Evolutionary conservation across 208 protist genomes (phyloP).

Genomic region (Acanthamoeba triangularis): DNA sequence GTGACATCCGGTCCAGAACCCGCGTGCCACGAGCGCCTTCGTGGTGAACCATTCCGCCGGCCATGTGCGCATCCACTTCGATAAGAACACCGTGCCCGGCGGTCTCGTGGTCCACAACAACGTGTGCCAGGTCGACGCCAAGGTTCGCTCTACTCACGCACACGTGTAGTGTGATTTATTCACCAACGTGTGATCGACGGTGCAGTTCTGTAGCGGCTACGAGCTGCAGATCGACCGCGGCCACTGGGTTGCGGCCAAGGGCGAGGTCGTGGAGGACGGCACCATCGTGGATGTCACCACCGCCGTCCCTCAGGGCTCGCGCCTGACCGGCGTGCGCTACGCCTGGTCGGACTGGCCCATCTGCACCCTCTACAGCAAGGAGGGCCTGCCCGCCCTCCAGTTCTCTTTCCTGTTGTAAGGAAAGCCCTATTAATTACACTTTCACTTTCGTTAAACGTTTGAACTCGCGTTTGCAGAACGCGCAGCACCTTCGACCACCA

Average conservation of each 20-base stretch:
- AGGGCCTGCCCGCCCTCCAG: constrained; percentile 23
- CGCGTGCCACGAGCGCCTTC: background rate
- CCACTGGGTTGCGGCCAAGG: background rate
- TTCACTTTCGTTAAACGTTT: no score
- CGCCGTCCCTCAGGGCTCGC: background rate
- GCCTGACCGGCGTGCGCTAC: constrained; percentile 18
- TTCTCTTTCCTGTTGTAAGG: background rate
- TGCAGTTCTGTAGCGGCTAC: constrained; percentile 15
- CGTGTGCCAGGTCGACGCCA: background rate
- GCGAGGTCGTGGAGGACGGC: background rate
- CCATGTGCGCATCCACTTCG: constrained; percentile 4
- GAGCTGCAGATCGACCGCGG: background rate
- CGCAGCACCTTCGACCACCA: no score
- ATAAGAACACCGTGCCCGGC: background rate
- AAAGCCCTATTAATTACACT: no score
- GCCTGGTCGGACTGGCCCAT: constrained; percentile 48
- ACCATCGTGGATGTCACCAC: constrained; percentile 13
- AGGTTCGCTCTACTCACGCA: background rate
- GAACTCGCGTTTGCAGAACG: no score
- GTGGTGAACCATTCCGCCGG: background rate
- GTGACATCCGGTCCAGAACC: background rate
- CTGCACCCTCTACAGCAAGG: constrained; percentile 48
- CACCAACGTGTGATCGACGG: background rate
- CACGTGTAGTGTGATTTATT: no score
- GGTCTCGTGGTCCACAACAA: background rate